A percentile compares a stretch with the other conserved stretches of the same genome.
Conservation (phyloP, 2,329 filamentous ascomycete species). For the Macrophomina pseudophaseolina region DNA sequence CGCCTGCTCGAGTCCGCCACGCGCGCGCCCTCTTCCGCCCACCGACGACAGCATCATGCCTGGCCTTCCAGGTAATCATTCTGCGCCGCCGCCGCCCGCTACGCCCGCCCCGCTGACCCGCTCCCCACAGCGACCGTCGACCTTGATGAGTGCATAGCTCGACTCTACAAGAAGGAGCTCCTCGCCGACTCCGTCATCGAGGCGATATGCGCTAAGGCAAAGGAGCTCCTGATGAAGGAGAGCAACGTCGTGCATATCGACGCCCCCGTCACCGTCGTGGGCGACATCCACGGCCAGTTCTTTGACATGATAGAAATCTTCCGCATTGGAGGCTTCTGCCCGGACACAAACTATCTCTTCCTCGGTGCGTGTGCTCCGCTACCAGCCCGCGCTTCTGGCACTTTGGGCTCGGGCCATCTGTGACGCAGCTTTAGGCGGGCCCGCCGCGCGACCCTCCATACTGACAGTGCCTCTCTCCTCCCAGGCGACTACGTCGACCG, state of each 20-base stretch:
- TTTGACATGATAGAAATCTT: slow-evolving; percentile 99
- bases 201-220: slow-evolving; percentile 98
- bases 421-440: slow-evolving; percentile 10
- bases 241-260: slow-evolving; percentile 98
- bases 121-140: slow-evolving; percentile 79
- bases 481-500: slow-evolving; percentile 96
- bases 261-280: slow-evolving; percentile 94
- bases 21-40: slow-evolving; percentile 30
- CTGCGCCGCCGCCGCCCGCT: not conserved
- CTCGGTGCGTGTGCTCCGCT: slow-evolving; percentile 65
- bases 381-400: not conserved
- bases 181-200: slow-evolving; percentile 97
- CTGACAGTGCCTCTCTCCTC: not conserved
- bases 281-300: slow-evolving; percentile 98
- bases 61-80: slow-evolving; percentile 53
- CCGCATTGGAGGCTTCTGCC: slow-evolving; percentile 95
- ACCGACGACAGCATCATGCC: slow-evolving; percentile 51
- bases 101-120: slow-evolving; percentile 1
- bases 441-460: slow-evolving; percentile 26
- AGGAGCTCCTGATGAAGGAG: slow-evolving; percentile 98
- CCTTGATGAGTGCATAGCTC: slow-evolving; percentile 96
- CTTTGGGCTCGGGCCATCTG: not conserved
- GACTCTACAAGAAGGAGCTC: slow-evolving; percentile 95
- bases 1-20: slow-evolving; percentile 39
- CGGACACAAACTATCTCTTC: slow-evolving; percentile 98